These are phyloP conservation scores for Colletotrichum sp. DNA, from an alignment of 2,329 filamentous ascomycete genomes.

Conservation along the genomic window DNA sequence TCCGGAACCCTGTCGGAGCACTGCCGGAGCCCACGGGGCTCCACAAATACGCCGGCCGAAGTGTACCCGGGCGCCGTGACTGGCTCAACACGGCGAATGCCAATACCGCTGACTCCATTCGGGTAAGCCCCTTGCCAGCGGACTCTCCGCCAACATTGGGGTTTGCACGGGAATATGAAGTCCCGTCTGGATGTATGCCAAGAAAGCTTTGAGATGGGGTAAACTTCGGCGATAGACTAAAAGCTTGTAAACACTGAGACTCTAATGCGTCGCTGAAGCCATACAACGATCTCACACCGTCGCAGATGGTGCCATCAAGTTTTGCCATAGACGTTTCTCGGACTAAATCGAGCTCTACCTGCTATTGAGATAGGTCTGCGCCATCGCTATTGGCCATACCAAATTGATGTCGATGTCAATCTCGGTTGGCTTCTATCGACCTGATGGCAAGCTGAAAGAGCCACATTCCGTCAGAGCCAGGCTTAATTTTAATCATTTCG, in stretches of 20 bases:
- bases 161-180: background rate
- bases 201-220: background rate
- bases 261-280: background rate
- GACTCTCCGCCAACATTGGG: background rate
- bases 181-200: background rate
- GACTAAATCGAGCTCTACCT: background rate
- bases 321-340: background rate
- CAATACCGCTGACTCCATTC: constrained; percentile 6
- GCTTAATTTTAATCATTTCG: too few species aligned
- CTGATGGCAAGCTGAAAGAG: background rate
- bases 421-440: background rate
- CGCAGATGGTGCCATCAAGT: background rate
- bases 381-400: background rate
- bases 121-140: background rate
- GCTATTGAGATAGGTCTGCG: background rate
- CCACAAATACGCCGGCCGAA: constrained; percentile 12
- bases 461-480: background rate
- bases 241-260: background rate
- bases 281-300: background rate
- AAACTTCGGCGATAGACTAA: background rate
- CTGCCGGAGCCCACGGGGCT: constrained; percentile 2
- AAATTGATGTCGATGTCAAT: background rate
- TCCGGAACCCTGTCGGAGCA: constrained; percentile 10
- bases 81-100: background rate
- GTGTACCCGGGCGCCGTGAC: constrained; percentile 2